Evolutionary conservation across 2,329 filamentous ascomycete genomes (phyloP), one percentile per base, ranked within the genome.

Genomic region (Exutisphaerella laricina): DNA sequence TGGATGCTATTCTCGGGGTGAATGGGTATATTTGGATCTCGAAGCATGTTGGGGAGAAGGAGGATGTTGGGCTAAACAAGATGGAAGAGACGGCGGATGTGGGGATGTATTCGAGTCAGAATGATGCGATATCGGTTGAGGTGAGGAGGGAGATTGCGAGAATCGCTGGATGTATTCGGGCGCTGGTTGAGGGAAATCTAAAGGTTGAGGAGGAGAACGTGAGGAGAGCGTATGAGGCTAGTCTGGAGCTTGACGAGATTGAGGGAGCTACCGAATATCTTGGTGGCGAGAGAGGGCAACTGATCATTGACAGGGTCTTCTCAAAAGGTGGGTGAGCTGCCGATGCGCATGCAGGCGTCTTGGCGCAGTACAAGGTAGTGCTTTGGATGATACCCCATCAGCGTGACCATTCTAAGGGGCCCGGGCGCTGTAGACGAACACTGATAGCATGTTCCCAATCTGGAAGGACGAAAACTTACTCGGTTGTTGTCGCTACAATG

Each of bases 11-110:
- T 39, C 73, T 98, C 1, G 92, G 92, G 2, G 92, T 98, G 28
- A 98, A 98, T 59, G 92, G 92, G 1, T 97, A 94, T 63, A 88
- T 97, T 45, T 98, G 88, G 85, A 89, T 97, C 59, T 43, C 40
- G 14, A 89, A 87, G 69, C 88, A 94, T 57, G 70, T 84, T 5
- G 81, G 85, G 53, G 76, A 75, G 3, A 68, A 70, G n/a, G 63
- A 66, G n/a, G 73, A 71, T 61, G 79, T 70, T 7, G 74, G 75
- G 2, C 86, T 96, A 58, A 94, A 88, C 40, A 78, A 85, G 53
- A 77, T 96, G 63, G 92, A 97, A 64, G 92, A 98, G 68, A 81
- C 74, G 55, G 84, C 92, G 14, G 88, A 82, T 50, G 80, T 81
- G 58, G 85, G 83, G 41, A 88, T 95, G 56, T 98, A 98, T 68